Evolutionary conservation across 2,329 filamentous ascomycete genomes (phyloP).

Genomic region (Botrytis hyacinthi): DNA sequence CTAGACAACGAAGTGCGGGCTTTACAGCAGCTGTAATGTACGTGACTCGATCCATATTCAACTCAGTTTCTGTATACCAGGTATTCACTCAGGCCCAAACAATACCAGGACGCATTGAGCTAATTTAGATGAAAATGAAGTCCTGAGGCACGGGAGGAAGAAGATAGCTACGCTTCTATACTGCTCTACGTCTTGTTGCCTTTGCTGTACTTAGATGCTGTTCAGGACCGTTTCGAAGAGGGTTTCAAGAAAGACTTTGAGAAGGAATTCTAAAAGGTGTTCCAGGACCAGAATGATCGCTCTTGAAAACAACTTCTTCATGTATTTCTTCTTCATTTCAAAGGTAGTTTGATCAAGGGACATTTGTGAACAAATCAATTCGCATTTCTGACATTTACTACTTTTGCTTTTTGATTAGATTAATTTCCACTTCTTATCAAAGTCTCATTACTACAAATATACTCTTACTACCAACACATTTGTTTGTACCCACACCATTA

Average conservation of each 20-base stretch:
- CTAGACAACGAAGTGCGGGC: neutral
- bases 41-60: too few species aligned
- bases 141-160: too few species aligned
- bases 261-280: neutral
- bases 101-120: neutral
- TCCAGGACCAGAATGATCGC: neutral
- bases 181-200: fast-evolving
- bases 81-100: neutral
- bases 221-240: neutral
- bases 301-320: neutral
- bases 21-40: neutral
- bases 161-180: neutral
- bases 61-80: too few species aligned
- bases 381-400: neutral
- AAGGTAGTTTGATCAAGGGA: neutral
- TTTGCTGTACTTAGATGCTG: neutral
- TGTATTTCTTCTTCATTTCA: neutral
- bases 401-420: neutral
- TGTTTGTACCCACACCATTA: neutral
- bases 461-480: too few species aligned
- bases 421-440: neutral
- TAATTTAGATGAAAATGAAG: neutral
- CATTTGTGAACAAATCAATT: neutral
- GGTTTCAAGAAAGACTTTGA: fast-evolving
- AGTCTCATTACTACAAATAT: neutral